A percentile compares a stretch with the other conserved stretches of the same genome.
Evolutionary conservation across 805 yeast genomes (phyloP).

Genomic region (Metschnikowia chrysomelidarum): DNA sequence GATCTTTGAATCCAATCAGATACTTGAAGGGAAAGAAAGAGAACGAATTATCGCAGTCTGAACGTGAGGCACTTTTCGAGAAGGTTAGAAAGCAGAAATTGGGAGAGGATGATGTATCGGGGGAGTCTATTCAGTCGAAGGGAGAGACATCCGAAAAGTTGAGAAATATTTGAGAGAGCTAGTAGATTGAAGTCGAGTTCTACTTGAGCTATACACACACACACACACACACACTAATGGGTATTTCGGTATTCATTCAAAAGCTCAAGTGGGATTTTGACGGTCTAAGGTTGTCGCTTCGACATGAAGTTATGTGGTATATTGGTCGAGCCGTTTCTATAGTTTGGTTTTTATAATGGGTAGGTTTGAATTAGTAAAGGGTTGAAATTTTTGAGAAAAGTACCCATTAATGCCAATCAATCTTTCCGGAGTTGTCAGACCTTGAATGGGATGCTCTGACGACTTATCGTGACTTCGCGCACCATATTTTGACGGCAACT

Average conservation of each 20-base stretch:
- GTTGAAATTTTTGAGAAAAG: too few species aligned
- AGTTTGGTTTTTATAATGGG: not conserved
- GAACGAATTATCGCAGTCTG: slow-evolving; percentile 50
- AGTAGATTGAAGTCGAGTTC: too few species aligned
- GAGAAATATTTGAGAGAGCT: not conserved
- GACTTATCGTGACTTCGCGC: too few species aligned
- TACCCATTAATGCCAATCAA: too few species aligned
- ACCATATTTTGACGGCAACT: too few species aligned
- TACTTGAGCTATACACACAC: slow-evolving; percentile 3
- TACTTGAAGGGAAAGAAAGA: slow-evolving; percentile 68
- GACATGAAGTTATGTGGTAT: too few species aligned
- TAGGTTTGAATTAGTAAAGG: too few species aligned
- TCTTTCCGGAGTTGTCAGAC: too few species aligned
- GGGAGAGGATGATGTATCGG: slow-evolving; percentile 7
- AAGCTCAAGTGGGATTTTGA: too few species aligned
- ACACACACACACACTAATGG: slow-evolving; percentile 8
- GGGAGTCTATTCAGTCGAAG: slow-evolving; percentile 11
- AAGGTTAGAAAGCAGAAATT: slow-evolving; percentile 25
- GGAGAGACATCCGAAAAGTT: too few species aligned
- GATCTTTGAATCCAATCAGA: slow-evolving; percentile 68
- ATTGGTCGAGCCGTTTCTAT: slow-evolving; percentile 9
- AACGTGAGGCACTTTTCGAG: slow-evolving; percentile 51
- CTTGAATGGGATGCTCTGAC: too few species aligned
- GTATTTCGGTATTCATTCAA: slow-evolving; percentile 2
- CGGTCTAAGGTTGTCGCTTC: too few species aligned